phyloP scores from a whole-genome alignment of 2,329 filamentous ascomycete species.

The Fusarium sp. region DNA sequence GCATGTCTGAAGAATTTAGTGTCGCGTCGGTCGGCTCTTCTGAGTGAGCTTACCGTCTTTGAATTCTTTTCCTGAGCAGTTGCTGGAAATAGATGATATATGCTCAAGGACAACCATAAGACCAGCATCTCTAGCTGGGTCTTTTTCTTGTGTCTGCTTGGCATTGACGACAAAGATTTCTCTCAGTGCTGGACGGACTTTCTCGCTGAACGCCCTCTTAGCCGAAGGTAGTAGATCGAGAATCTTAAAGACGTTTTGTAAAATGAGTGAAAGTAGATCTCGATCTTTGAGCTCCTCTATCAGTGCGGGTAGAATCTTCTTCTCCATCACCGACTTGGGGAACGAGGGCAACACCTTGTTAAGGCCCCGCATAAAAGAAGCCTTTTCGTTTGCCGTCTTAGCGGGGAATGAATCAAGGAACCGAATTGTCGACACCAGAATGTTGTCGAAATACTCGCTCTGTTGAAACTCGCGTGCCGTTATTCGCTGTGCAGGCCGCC shows the following conservation, averaged over 20 bases:
- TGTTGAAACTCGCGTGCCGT: slow-evolving; percentile 93
- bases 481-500: slow-evolving; percentile 87
- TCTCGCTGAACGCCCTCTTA: slow-evolving; percentile 83
- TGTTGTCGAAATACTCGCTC: slow-evolving; percentile 96
- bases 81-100: slow-evolving; percentile 78
- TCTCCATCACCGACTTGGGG: slow-evolving; percentile 92
- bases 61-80: slow-evolving; percentile 91
- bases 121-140: slow-evolving; percentile 86
- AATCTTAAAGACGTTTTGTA: slow-evolving; percentile 94
- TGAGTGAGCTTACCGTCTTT: slow-evolving; percentile 77
- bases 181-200: slow-evolving; percentile 84
- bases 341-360: slow-evolving; percentile 91
- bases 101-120: slow-evolving; percentile 93
- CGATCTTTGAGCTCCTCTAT: slow-evolving; percentile 95
- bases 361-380: slow-evolving; percentile 89
- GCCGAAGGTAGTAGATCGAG: slow-evolving; percentile 81
- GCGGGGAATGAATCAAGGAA: slow-evolving; percentile 92
- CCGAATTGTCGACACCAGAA: slow-evolving; percentile 94
- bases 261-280: slow-evolving; percentile 84
- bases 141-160: slow-evolving; percentile 75
- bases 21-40: slow-evolving; percentile 9
- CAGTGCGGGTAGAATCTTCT: slow-evolving; percentile 89
- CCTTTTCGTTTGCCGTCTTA: slow-evolving; percentile 92
- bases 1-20: slow-evolving; percentile 71
- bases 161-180: slow-evolving; percentile 80